Evolutionary conservation across 805 yeast genomes (phyloP).

Genomic region (Wickerhamiella cacticola): DNA sequence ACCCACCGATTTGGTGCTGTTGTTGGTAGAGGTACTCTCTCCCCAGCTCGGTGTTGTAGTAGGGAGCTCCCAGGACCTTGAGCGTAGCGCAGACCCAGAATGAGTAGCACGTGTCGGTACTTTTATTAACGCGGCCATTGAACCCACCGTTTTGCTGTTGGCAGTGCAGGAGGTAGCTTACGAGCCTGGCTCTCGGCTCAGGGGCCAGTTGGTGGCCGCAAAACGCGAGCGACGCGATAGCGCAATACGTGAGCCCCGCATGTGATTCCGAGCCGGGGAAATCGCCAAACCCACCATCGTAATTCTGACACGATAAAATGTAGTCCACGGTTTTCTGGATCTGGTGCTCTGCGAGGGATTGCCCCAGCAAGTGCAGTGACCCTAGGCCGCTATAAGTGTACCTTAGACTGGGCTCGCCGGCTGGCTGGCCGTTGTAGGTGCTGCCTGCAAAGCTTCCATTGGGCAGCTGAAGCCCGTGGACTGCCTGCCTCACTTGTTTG

Average conservation of each 20-base stretch:
- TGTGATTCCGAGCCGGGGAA: slow-evolving; percentile 51
- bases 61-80: slow-evolving; percentile 28
- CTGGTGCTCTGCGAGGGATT: slow-evolving; percentile 26
- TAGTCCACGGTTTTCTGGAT: slow-evolving; percentile 30
- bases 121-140: slow-evolving; percentile 78
- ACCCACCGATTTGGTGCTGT: slow-evolving; percentile 66
- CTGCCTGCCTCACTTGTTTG: slow-evolving; percentile 39
- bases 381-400: slow-evolving; percentile 54
- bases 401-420: slow-evolving; percentile 60
- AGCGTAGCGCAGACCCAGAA: slow-evolving; percentile 70
- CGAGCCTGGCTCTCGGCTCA: neutral
- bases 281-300: slow-evolving; percentile 66
- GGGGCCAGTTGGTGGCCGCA: neutral
- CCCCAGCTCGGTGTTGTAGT: slow-evolving; percentile 23
- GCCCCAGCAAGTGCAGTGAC: slow-evolving; percentile 12
- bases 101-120: slow-evolving; percentile 75
- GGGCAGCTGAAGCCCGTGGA: slow-evolving; percentile 47
- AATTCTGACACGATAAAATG: slow-evolving; percentile 30
- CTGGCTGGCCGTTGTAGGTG: slow-evolving; percentile 27
- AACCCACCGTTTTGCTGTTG: slow-evolving; percentile 47
- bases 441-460: slow-evolving; percentile 47
- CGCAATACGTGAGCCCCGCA: slow-evolving; percentile 82
- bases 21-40: slow-evolving; percentile 41
- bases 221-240: slow-evolving; percentile 48
- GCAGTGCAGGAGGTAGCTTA: slow-evolving; percentile 14